Conservation (phyloP, 2,329 filamentous ascomycete species). For the Pseudogymnoascus sp. region DNA sequence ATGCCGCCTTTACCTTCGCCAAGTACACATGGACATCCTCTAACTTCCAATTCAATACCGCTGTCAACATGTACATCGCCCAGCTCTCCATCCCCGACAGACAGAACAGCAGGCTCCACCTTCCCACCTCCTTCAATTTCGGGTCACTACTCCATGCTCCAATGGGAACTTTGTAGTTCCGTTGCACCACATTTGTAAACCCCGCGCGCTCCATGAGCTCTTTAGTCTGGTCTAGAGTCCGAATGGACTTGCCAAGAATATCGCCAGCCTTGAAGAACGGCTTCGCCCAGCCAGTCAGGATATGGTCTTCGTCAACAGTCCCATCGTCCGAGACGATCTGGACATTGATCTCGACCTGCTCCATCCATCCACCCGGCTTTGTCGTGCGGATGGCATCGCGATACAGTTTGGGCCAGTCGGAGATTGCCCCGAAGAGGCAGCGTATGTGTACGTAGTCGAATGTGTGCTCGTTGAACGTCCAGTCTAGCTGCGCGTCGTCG, state of each 20-base stretch:
- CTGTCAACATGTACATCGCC: background rate
- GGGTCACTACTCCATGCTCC: conserved; percentile 13
- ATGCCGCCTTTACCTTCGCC: background rate
- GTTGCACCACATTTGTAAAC: conserved; percentile 18
- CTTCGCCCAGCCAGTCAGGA: background rate
- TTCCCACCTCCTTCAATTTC: conserved; percentile 6
- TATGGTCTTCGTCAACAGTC: conserved; percentile 1
- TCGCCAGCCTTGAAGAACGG: conserved; percentile 33
- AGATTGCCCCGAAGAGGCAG: conserved; percentile 31
- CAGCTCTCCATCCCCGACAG: conserved; percentile 1
- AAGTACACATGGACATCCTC: background rate
- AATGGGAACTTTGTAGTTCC: conserved; percentile 17
- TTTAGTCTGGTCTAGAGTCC: conserved; percentile 16
- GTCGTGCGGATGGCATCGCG: conserved; percentile 2
- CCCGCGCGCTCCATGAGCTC: conserved; percentile 23
- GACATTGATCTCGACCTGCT: conserved; percentile 14
- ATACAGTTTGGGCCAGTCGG: conserved; percentile 22
- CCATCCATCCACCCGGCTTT: conserved; percentile 17
- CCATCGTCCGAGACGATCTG: conserved; percentile 10
- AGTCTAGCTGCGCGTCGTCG: conserved; percentile 29
- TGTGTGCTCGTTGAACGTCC: conserved; percentile 21
- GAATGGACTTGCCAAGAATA: conserved; percentile 23
- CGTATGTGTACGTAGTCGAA: conserved; percentile 33
- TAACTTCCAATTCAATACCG: background rate
- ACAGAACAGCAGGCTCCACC: conserved; percentile 2